Evolutionary conservation across 2,329 filamentous ascomycete genomes (phyloP).

Genomic region (Acrodontium crateriforme): DNA sequence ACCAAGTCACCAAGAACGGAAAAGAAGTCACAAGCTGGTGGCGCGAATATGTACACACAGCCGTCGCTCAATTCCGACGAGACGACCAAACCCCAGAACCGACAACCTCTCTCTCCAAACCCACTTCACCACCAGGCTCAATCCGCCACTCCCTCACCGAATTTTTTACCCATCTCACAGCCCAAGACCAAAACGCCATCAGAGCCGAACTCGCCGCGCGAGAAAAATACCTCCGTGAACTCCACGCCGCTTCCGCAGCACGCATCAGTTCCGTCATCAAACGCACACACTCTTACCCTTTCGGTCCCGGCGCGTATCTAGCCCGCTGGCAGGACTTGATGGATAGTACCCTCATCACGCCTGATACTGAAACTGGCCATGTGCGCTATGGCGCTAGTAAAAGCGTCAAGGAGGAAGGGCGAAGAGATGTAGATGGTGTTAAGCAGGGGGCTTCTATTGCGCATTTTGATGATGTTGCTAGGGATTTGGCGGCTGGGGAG

Average conservation of each 20-base stretch:
- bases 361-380: slow-evolving; percentile 36
- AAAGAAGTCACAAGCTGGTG: slow-evolving; percentile 51
- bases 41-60: slow-evolving; percentile 45
- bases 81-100: slow-evolving; percentile 13
- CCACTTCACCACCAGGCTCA: slow-evolving; percentile 19
- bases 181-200: slow-evolving; percentile 33
- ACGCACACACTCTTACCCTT: slow-evolving; percentile 27
- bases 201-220: slow-evolving; percentile 45
- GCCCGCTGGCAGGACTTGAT: slow-evolving; percentile 58
- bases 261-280: slow-evolving; percentile 46
- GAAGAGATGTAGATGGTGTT: slow-evolving; percentile 24
- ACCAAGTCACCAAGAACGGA: slow-evolving; percentile 54
- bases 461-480: no score
- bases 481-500: no score
- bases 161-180: slow-evolving; percentile 35
- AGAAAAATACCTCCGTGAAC: slow-evolving; percentile 42
- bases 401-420: slow-evolving; percentile 23
- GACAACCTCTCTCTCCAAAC: slow-evolving; percentile 11
- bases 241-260: slow-evolving; percentile 40
- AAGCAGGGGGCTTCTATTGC: no score
- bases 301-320: slow-evolving; percentile 59
- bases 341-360: slow-evolving; percentile 56
- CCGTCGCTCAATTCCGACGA: slow-evolving; percentile 41
- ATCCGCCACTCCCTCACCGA: slow-evolving; percentile 28
- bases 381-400: slow-evolving; percentile 31